Conservation (phyloP, 139 green algal species). For the Diplosphaera chodatii region DNA sequence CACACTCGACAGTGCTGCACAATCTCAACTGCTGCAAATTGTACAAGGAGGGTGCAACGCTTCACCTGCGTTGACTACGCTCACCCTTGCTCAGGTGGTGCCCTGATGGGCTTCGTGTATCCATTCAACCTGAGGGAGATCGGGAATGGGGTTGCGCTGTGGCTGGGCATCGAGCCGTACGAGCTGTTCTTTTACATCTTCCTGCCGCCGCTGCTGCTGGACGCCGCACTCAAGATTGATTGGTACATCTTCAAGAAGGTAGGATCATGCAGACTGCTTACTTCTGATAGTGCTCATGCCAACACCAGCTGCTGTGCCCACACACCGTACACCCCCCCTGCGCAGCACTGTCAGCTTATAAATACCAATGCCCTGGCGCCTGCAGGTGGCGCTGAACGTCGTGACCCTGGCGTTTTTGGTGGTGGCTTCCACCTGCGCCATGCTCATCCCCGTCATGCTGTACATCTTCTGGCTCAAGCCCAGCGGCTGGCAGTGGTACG, state of each 20-base stretch:
- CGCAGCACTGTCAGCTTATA: too few relatives aligned
- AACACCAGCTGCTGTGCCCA: too few relatives aligned
- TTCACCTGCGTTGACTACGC: too few relatives aligned
- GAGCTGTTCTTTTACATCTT: constrained; percentile 87
- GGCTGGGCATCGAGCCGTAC: constrained; percentile 69
- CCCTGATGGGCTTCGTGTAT: constrained; percentile 43
- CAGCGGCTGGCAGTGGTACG: constrained; percentile 59
- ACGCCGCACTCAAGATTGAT: constrained; percentile 69
- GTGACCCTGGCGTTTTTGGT: constrained; percentile 72
- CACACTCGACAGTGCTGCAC: too few relatives aligned
- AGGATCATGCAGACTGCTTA: too few relatives aligned
- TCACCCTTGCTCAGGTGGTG: constrained; percentile 31
- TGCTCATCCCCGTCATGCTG: constrained; percentile 76
- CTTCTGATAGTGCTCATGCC: too few relatives aligned
- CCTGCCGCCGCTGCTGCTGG: constrained; percentile 68
- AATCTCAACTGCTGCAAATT: too few relatives aligned
- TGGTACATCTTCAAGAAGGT: constrained; percentile 86
- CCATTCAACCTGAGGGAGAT: constrained; percentile 55
- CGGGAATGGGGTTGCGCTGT: constrained; percentile 67
- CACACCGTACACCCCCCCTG: too few relatives aligned
- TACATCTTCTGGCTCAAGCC: constrained; percentile 51
- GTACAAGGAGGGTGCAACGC: too few relatives aligned
- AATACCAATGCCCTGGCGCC: too few relatives aligned
- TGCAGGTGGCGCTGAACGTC: constrained; percentile 47
- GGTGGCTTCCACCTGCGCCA: constrained; percentile 39